Evolutionary conservation across 805 yeast species (phyloP).

Genomic region (Candida alai): DNA sequence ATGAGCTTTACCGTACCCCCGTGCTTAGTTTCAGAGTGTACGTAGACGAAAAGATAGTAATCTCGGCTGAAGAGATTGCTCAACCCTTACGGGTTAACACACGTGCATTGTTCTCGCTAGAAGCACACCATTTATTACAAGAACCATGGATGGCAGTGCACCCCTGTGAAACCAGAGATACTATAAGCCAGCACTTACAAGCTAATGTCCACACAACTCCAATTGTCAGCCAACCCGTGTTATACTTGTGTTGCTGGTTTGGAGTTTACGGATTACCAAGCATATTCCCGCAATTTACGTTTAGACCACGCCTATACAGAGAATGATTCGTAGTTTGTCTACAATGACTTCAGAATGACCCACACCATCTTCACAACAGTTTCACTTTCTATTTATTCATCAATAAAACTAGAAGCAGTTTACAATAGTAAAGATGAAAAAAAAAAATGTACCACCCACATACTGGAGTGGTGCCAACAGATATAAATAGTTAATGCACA

Average conservation of each 20-base stretch:
- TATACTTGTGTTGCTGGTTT: constrained; percentile 23
- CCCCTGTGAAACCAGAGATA: constrained; percentile 25
- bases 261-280: constrained; percentile 18
- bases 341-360: neutral
- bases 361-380: neutral
- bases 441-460: neutral
- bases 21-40: constrained; percentile 22
- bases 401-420: constrained; percentile 1
- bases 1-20: constrained; percentile 28
- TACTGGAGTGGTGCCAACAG: no score
- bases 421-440: neutral
- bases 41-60: constrained; percentile 4
- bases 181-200: neutral
- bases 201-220: no score
- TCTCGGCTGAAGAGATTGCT: neutral
- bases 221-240: neutral
- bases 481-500: no score
- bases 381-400: neutral
- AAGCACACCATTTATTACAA: constrained; percentile 14
- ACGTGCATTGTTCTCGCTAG: constrained; percentile 2
- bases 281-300: constrained; percentile 11
- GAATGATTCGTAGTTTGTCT: no score
- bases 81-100: no score
- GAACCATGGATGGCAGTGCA: constrained; percentile 24
- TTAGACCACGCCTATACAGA: constrained; percentile 10